Base-by-base conservation (phyloP, 1,284 basidiomycete genomes). In the Cryptococcus jaspeensis region DNA sequence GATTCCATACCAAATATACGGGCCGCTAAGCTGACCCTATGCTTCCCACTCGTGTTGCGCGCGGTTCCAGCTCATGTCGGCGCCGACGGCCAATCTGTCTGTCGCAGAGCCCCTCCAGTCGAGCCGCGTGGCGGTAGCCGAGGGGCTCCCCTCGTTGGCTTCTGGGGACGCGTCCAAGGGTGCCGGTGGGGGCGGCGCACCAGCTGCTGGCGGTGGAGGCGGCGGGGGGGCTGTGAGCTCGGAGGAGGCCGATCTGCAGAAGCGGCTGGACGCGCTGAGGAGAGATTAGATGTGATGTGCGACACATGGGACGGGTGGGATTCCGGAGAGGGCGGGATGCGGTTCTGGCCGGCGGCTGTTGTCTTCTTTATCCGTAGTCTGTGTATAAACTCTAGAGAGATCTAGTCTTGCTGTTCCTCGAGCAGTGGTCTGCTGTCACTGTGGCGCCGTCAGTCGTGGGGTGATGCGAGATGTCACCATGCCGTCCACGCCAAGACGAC, bases 221-320 rank as follows among this genome's bases (percentile, higher is more conserved):
- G 77, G 75, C 1, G 77, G 80, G 18, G 80, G 80, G 4, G 81
- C 79, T 45, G 81, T 80, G 44, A 73, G 80, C 62, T 82, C 86
- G 5, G 92, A 92, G 64, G 89, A 95, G 76, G 92, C 95, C 74
- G 89, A 88, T 45, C 80, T 95, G 53, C 92, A 95, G 77, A 89
- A 89, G 18, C 82, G 92, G 59, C 75, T 95, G 63, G 90, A 94
- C 77, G 88, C 89, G 50, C 78, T 94, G 60, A 82, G 90, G 54
- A 58, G 73, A 45, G 75, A 76, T 55, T 78, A 65, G 37, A 37
- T 35, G 8, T 46, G 45, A 20, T 1, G 23, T 25, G 23, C 41
- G 18, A 43, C 9, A n/a, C n/a, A n/a, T n/a, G n/a, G n/a, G 41
- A 20, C 41, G 18, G n/a, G 18, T 16, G 41, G 23, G 41, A 20